These are phyloP conservation scores for Colletotrichum abscissum DNA, from an alignment of 2,329 filamentous ascomycete species.

Conservation along the genomic window DNA sequence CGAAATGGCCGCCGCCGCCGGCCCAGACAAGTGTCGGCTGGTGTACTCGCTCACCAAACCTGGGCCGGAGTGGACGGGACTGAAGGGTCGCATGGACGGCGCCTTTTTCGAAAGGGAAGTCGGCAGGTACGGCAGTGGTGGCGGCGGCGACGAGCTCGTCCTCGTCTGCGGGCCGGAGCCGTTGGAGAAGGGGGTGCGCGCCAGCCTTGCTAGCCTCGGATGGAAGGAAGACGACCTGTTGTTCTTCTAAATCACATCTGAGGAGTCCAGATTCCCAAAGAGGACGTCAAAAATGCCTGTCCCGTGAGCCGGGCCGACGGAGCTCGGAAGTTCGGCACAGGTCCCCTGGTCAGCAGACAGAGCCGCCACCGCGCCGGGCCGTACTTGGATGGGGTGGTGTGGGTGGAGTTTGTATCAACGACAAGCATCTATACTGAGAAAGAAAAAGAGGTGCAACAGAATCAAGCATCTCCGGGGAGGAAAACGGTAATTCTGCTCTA, in stretches of 20 bases:
- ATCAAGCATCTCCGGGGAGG: slow-evolving; percentile 25
- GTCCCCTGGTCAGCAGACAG: not conserved
- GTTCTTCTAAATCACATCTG: slow-evolving; percentile 72
- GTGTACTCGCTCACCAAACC: slow-evolving; percentile 77
- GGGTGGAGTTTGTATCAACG: not conserved
- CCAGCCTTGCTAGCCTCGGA: slow-evolving; percentile 66
- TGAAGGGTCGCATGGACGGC: slow-evolving; percentile 73
- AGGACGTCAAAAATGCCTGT: not conserved
- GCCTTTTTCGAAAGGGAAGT: slow-evolving; percentile 71
- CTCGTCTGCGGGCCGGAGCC: slow-evolving; percentile 83
- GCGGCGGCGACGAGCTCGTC: slow-evolving; percentile 67
- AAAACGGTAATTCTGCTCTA: too few relatives aligned
- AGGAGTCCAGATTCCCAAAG: not conserved
- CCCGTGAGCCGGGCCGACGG: not conserved
- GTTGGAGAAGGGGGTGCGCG: slow-evolving; percentile 75
- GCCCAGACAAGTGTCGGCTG: slow-evolving; percentile 69
- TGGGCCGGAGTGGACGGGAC: slow-evolving; percentile 73
- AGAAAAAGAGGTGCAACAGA: not conserved
- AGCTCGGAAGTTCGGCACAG: slow-evolving; percentile 23
- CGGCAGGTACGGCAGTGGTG: slow-evolving; percentile 48
- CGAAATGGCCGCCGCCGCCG: slow-evolving; percentile 60
- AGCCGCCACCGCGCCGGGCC: slow-evolving; percentile 21
- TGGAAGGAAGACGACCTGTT: slow-evolving; percentile 80
- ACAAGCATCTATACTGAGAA: not conserved
- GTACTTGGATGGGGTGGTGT: slow-evolving; percentile 3